phyloP scores from a whole-genome alignment of 805 yeast species.

The Cyberlindnera maritima region DNA sequence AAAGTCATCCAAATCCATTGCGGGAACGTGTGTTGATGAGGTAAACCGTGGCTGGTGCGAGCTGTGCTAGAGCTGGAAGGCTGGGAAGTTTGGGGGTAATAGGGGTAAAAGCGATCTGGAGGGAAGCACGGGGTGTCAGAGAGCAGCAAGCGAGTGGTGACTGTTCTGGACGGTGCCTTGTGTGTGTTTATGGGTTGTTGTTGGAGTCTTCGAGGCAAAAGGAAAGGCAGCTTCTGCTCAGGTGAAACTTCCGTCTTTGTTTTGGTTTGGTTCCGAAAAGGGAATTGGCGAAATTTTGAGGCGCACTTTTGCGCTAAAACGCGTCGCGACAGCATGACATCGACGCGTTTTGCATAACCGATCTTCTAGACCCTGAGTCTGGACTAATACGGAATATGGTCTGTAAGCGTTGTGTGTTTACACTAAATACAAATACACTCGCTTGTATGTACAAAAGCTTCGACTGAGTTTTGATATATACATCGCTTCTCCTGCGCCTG shows the following conservation, averaged over 20 bases:
- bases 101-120: too few relatives aligned
- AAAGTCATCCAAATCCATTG: slow-evolving; percentile 9
- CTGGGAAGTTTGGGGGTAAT: too few relatives aligned
- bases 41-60: too few relatives aligned
- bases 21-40: background rate
- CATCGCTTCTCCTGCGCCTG: background rate
- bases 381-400: too few relatives aligned
- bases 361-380: too few relatives aligned
- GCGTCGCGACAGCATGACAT: slow-evolving; percentile 1
- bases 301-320: slow-evolving; percentile 3
- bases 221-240: background rate
- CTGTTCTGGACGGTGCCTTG: too few relatives aligned
- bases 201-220: background rate
- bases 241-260: slow-evolving; percentile 7
- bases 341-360: background rate
- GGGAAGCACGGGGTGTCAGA: too few relatives aligned
- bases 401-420: too few relatives aligned
- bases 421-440: too few relatives aligned
- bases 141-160: too few relatives aligned
- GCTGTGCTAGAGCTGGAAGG: too few relatives aligned
- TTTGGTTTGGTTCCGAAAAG: slow-evolving; percentile 12
- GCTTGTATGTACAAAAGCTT: background rate
- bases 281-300: slow-evolving; percentile 6
- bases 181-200: too few relatives aligned
- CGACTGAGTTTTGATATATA: background rate